phyloP scores from a whole-genome alignment of 768 basidiomycete species.

The Boletus rufocinnamomeus region DNA sequence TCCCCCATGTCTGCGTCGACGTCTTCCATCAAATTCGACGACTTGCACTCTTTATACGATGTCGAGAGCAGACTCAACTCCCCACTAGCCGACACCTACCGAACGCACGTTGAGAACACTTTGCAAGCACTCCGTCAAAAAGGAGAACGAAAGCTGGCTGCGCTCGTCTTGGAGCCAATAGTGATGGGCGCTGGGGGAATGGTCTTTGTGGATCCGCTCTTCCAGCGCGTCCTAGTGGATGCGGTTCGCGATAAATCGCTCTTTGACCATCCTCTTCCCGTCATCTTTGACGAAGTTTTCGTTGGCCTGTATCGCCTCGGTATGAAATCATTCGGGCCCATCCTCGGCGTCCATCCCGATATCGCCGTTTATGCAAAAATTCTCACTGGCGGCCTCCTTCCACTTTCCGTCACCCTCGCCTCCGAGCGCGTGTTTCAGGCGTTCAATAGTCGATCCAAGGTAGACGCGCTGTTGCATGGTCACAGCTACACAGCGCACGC shows the following conservation, averaged over 20 bases:
- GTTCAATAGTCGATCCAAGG: slow-evolving; percentile 74
- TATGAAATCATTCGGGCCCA: slow-evolving; percentile 56
- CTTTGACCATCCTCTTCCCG: slow-evolving; percentile 62
- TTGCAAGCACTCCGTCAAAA: slow-evolving; percentile 48
- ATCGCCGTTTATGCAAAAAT: slow-evolving; percentile 93
- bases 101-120: slow-evolving; percentile 52
- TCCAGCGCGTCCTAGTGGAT: slow-evolving; percentile 87
- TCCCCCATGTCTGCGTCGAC: slow-evolving; percentile 40
- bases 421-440: slow-evolving; percentile 76
- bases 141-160: slow-evolving; percentile 54
- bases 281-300: slow-evolving; percentile 97
- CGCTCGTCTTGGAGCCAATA: slow-evolving; percentile 87
- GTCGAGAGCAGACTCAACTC: slow-evolving; percentile 60
- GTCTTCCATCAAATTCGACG: slow-evolving; percentile 32
- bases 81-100: slow-evolving; percentile 65
- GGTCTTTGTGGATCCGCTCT: slow-evolving; percentile 96
- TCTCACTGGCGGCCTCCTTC: slow-evolving; percentile 89
- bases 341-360: slow-evolving; percentile 79
- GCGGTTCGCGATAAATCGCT: slow-evolving; percentile 58
- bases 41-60: slow-evolving; percentile 68
- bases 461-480: slow-evolving; percentile 88
- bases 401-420: slow-evolving; percentile 83
- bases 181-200: slow-evolving; percentile 96
- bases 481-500: slow-evolving; percentile 97
- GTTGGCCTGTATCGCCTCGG: slow-evolving; percentile 90